Evolutionary conservation across 2,329 filamentous ascomycete species (phyloP).

Genomic region (Lizonia empirigonia): DNA sequence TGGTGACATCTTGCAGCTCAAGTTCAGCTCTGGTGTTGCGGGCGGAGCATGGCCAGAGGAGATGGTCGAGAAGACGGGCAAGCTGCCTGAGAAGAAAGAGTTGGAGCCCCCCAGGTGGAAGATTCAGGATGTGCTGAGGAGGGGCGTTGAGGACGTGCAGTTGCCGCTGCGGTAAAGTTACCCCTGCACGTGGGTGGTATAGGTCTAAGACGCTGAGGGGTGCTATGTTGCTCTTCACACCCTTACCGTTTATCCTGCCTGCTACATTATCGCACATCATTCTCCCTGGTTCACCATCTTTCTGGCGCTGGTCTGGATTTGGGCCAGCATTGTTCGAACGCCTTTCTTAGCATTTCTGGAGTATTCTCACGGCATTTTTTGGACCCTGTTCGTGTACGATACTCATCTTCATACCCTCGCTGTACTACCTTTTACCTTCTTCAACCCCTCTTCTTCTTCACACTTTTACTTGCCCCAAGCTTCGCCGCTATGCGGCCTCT

Average conservation of each 20-base stretch:
- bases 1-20: slow-evolving; percentile 88
- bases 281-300: neutral
- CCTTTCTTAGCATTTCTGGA: slow-evolving; percentile 14
- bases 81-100: slow-evolving; percentile 54
- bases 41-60: slow-evolving; percentile 82
- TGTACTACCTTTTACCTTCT: slow-evolving; percentile 21
- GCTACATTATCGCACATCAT: neutral
- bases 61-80: slow-evolving; percentile 66
- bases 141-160: slow-evolving; percentile 78
- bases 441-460: neutral
- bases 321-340: neutral
- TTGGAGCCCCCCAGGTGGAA: slow-evolving; percentile 76
- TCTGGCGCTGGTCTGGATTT: neutral
- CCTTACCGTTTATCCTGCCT: neutral
- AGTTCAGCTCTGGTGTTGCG: slow-evolving; percentile 95
- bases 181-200: neutral
- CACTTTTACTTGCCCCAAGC: neutral
- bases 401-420: slow-evolving; percentile 30
- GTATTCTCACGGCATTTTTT: slow-evolving; percentile 12
- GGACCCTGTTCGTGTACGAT: slow-evolving; percentile 14
- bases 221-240: neutral
- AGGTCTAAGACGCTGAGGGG: neutral
- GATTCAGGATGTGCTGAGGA: slow-evolving; percentile 73
- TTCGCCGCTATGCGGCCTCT: neutral
- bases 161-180: slow-evolving; percentile 65